A percentile compares a stretch with the other conserved stretches of the same genome.
phyloP scores from a whole-genome alignment of 495 filamentous ascomycete genomes.

The Aspergillus campestris region DNA sequence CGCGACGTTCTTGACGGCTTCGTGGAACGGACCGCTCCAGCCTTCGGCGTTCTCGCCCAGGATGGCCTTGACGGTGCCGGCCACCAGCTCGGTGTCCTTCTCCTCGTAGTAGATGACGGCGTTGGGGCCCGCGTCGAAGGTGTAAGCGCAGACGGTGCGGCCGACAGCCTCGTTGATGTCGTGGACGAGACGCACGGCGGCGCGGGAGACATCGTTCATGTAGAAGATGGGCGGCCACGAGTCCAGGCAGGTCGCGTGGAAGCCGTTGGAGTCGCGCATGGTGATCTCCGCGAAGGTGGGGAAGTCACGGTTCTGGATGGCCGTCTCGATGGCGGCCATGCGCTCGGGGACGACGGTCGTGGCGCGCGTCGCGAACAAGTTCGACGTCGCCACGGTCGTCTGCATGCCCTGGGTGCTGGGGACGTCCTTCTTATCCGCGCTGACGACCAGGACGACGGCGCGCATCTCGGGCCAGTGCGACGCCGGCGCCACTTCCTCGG shows the following conservation, averaged over 20 bases:
- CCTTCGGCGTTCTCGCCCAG: conserved; percentile 44
- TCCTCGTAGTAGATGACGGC: conserved; percentile 90
- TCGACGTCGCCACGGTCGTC: conserved; percentile 80
- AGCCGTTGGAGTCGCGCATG: conserved; percentile 92
- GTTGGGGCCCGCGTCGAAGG: conserved; percentile 96
- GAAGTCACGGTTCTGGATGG: conserved; percentile 72
- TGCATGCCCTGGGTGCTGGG: conserved; percentile 92
- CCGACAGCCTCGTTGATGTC: conserved; percentile 70
- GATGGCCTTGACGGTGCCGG: conserved; percentile 56
- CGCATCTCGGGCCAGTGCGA: conserved; percentile 93
- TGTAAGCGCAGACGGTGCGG: conserved; percentile 79
- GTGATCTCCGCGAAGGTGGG: conserved; percentile 79
- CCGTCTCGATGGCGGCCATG: conserved; percentile 81
- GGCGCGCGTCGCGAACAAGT: conserved; percentile 68
- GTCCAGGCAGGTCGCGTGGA: conserved; percentile 92
- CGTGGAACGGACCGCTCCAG: conserved; percentile 50
- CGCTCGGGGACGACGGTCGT: conserved; percentile 66
- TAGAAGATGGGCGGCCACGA: conserved; percentile 97
- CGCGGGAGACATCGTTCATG: conserved; percentile 83
- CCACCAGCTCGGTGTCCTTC: conserved; percentile 59
- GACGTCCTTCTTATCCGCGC: conserved; percentile 90
- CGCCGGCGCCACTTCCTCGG: conserved; percentile 76
- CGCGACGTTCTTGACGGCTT: conserved; percentile 37
- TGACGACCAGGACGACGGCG: conserved; percentile 81
- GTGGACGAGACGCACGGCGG: conserved; percentile 81